Evolutionary conservation across 73 alveolate genomes (phyloP), one percentile per base, ranked within the genome.

Genomic region (Symbiodinium pilosum): DNA sequence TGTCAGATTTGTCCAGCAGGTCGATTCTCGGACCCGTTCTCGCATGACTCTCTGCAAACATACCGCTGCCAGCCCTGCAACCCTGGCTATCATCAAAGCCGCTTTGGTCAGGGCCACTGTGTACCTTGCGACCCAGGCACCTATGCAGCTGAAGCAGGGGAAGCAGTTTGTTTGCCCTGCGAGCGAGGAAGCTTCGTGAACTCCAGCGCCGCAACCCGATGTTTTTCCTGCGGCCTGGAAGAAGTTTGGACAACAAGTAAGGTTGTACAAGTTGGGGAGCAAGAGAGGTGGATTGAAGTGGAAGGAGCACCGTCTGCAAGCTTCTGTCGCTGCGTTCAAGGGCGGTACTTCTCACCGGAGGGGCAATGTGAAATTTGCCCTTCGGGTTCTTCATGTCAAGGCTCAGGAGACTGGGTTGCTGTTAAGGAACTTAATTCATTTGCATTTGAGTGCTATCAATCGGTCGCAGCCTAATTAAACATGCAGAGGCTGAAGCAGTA

Each of bases 191-290:
- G 69, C 43, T 87, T 30, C 30, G 94, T 6, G 43, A 87, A 38
- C 68, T 56, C 42, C 43, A 87, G 71, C 68, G 84, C 59, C 2
- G 84, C 94, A 34, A 59, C 68, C 41, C 24, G 51, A 3, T 87
- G 94, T 43, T 54, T 40, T 28, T 21, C 69, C 85, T 87, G 84
- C 84, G 94, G 94, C 24, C 69, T 41, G 30, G 51, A 36, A 38
- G 85, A 87, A 28, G 69, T 28, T 56, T 87, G 94, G 94, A 87
- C 94, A 20, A 87, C 94, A 54, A 87, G 94, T 30, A 87, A 59
- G 81, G 92, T 69, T 3, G 83, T 36, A 24, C 54, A 87, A 56
- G 68, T 8, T 56, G 85, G 43, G 43, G 68, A 26, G 52, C 69
- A 56, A 38, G 84, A 56, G 85, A 87, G 51, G 51, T 87, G 94